Evolutionary conservation across 2,329 filamentous ascomycete species (phyloP), one percentile per base, ranked within the genome.

Genomic region (Trichophyton benhamiae): DNA sequence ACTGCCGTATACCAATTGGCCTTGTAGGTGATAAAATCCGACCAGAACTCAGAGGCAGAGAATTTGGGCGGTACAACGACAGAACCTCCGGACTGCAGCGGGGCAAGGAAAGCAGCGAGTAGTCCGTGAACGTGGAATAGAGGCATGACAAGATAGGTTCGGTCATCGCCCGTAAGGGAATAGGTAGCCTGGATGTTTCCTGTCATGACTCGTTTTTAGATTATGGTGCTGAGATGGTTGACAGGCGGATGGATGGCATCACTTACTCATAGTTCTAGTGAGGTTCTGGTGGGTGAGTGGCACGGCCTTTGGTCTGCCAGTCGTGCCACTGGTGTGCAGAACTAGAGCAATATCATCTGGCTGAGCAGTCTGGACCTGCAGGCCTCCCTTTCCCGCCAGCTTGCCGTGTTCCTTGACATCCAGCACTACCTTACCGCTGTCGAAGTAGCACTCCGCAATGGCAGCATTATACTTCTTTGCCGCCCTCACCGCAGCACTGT

Each of bases 1-100:
- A 94, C 90, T 0, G 90, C 90, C 0, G 89, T 94, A 76, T 94
- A 95, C 90, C 90, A 95, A 72, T 89, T 95, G 27, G 89, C 90
- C 65, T 84, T 80, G 77, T 91, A 80, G 4, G 80, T 78, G 66
- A 80, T 80, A 69, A 94, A 94, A 72, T 94, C 86, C 25, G 75
- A 73, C 90, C 90, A 95, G 76, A 95, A 95, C 20, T 88, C 85
- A 1, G 83, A 82, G 7, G 90, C 89, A 3, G 88, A 92, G 80
- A 95, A 95, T 69, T 86, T 87, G 60, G 79, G 69, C 1, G 89
- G 89, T 3, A 95, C 87, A 62, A 95, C 80, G 63, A 91, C 87
- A 5, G 88, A 91, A 61, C 89, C 88, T 33, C 87, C 87, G 1
- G 87, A 87, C 66, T 81, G 79, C 9, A 95, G 79, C 0, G 89